Base-by-base conservation (phyloP, 2,329 filamentous ascomycete genomes). In the Alternaria tenuissima region DNA sequence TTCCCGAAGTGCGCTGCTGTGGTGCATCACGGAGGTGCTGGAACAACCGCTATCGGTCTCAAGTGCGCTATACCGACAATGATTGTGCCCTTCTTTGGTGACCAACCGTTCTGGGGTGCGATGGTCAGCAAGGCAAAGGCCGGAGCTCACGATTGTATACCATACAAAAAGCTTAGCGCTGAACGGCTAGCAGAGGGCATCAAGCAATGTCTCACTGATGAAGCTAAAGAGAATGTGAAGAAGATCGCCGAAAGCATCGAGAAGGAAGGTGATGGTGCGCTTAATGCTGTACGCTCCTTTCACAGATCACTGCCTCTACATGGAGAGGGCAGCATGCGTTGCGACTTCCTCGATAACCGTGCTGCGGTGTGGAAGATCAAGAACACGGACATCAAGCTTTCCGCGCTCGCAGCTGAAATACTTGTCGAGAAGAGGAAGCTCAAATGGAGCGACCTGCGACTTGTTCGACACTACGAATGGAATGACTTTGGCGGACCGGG, bases 41-140 rank as follows among this genome's bases (percentile, higher is more conserved):
- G 91, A 2, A 93, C 91, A 0, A 91, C 90, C 0, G 91, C 91
- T 1, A 90, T 90, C 47, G 89, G 89, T 1, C 81, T 93, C 32
- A 91, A 90, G 73, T 89, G 86, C 63, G 91, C 85, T 4, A 87
- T 86, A 68, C 91, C 91, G 0, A 92, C 89, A 5, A 90, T 92
- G 86, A 86, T 93, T 26, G 88, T 93, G 2, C 91, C 91, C 0
- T 93, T 93, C 78, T 93, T 93, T 65, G 91, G 91, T 3, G 91
- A 93, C 71, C 91, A 93, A 75, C 85, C 89, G 49, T 93, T 93
- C 72, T 93, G 91, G 91, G 91, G 90, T 2, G 82, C 83, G 18
- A 91, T 91, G 87, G 83, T 93, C 1, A 83, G 83, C 5, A 85
- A 83, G 34, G 83, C 87, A 1, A 85, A 85, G 26, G 90, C 89